Conservation (phyloP, 495 filamentous ascomycete genomes). For the Talaromyces proteolyticus region DNA sequence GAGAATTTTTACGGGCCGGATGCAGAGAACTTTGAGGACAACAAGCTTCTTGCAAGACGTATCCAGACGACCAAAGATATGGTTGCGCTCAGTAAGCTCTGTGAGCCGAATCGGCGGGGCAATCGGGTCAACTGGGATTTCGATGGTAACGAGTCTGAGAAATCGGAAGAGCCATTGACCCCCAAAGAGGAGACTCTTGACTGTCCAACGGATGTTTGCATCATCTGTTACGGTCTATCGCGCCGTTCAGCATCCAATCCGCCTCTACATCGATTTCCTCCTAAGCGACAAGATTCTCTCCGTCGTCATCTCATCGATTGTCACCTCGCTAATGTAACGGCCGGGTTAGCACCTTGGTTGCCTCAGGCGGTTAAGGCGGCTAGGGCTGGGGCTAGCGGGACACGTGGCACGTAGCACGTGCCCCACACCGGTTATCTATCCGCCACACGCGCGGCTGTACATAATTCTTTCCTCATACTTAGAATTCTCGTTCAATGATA, state of each 20-base stretch:
- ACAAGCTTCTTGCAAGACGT: slow-evolving; percentile 17
- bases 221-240: slow-evolving; percentile 22
- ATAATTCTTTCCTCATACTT: too few species aligned
- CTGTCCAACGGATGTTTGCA: slow-evolving; percentile 19
- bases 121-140: slow-evolving; percentile 18
- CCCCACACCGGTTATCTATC: too few species aligned
- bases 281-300: slow-evolving; percentile 22
- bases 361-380: too few species aligned
- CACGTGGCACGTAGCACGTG: too few species aligned
- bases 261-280: slow-evolving; percentile 22
- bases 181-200: slow-evolving; percentile 1
- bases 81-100: slow-evolving; percentile 16
- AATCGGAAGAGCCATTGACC: background rate
- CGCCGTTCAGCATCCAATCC: slow-evolving; percentile 16
- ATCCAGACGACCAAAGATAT: slow-evolving; percentile 25
- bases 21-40: slow-evolving; percentile 17
- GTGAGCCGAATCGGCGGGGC: slow-evolving; percentile 16
- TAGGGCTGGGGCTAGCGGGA: too few species aligned
- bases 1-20: slow-evolving; percentile 24
- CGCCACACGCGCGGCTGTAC: too few species aligned
- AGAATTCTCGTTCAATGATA: too few species aligned
- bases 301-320: slow-evolving; percentile 21
- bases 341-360: too few species aligned
- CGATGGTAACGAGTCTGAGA: slow-evolving; percentile 4
- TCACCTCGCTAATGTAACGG: slow-evolving; percentile 16